Evolutionary conservation across 441 rosid genomes (phyloP).

Genomic region (Codiaeum variegatum): DNA sequence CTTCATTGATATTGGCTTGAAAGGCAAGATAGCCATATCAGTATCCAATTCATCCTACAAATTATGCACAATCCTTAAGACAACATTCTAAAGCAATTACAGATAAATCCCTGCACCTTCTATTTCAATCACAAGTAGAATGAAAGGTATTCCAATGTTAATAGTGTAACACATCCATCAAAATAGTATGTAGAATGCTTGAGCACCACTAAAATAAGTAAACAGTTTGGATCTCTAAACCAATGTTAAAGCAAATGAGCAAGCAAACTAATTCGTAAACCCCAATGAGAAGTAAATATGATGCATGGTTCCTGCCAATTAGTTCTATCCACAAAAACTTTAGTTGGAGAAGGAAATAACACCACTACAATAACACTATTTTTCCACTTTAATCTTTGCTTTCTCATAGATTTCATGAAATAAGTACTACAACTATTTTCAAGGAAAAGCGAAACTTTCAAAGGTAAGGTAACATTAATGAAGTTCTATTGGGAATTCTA

Average conservation of each 20-base stretch:
- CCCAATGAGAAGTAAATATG: conserved; percentile 74
- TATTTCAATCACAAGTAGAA: not conserved
- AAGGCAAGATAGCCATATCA: conserved; percentile 68
- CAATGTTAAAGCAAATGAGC: conserved; percentile 74
- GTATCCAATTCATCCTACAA: conserved; percentile 56
- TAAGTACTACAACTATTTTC: not conserved
- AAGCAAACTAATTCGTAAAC: conserved; percentile 72
- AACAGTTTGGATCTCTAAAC: conserved; percentile 58
- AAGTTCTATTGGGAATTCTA: not conserved
- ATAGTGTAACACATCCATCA: not conserved
- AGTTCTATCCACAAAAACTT: conserved; percentile 39
- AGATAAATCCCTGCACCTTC: conserved; percentile 3
- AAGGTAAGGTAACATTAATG: not conserved
- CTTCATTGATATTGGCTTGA: conserved; percentile 68
- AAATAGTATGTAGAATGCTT: conserved; percentile 6
- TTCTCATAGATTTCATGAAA: not conserved
- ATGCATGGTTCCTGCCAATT: conserved; percentile 92
- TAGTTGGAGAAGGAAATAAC: conserved; percentile 17
- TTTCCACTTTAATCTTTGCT: not conserved
- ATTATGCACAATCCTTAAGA: conserved; percentile 21
- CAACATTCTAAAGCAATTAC: conserved; percentile 10
- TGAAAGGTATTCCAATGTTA: not conserved
- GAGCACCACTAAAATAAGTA: conserved; percentile 75
- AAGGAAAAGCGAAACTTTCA: not conserved
- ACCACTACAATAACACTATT: not conserved